Evolutionary conservation across 176 grass and related monocot species (phyloP), one percentile per base, ranked within the genome.

Genomic region (Chloris gayana): DNA sequence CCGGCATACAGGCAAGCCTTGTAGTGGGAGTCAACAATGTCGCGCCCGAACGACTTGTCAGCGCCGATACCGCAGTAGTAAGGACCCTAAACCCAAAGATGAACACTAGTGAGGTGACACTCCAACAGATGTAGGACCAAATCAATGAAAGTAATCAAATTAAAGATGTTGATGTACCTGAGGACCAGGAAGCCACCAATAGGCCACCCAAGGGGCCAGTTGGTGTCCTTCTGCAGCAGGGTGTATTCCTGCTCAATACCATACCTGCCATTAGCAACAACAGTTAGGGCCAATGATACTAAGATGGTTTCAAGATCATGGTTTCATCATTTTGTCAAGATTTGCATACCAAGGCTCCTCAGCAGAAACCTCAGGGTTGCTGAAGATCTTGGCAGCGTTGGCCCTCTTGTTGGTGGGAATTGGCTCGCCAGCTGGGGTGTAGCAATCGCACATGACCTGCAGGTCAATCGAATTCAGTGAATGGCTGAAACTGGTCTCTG

Each of bases 181-280:
- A 58, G 97, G 97, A 60, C 97, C 90, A 72, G 97, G 84, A 90
- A 99, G 5, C 97, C 97, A 81, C 97, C 97, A 80, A 99, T 45
- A 26, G 97, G 97, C 97, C 97, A 99, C 19, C 97, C 97, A 44
- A 99, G 76, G 57, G 97, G 97, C 97, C 97, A 99, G 18, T 88
- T 91, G 74, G 88, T 91, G 14, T 96, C 93, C 80, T 96, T 99
- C 74, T 99, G 97, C 14, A 99, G 82, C 53, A 99, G 97, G 73
- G 97, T 99, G 86, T 99, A 99, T 66, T 99, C 97, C 88, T 99
- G 93, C 82, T 99, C 97, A 76, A 96, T 93, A 69, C 97, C 97
- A n/a, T 96, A 99, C 97, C 93, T 99, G 27, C 42, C 62, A 54
- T 50, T 72, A 27, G 62, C 47, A 74, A 66, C 27, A 61, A 56